Evolutionary conservation across 805 yeast species (phyloP).

Genomic region (Candida xyloterini): DNA sequence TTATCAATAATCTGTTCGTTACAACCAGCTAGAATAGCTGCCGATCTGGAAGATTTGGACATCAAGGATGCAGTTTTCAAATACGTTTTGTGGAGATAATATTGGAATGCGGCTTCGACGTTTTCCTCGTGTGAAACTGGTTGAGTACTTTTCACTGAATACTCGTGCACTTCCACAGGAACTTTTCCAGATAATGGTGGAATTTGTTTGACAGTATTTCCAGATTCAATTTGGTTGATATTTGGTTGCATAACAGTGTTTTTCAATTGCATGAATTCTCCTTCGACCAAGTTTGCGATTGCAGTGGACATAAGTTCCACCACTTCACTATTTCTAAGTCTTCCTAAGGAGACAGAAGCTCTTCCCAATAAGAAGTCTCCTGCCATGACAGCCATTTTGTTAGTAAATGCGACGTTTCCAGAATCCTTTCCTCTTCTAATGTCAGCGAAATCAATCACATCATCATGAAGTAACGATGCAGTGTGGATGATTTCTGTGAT

Average conservation of each 20-base stretch:
- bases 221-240: constrained; percentile 40
- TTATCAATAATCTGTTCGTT: constrained; percentile 71
- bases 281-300: constrained; percentile 95
- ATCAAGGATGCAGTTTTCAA: constrained; percentile 91
- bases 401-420: constrained; percentile 91
- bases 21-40: constrained; percentile 91
- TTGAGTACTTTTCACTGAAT: constrained; percentile 36
- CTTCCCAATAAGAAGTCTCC: constrained; percentile 95
- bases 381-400: constrained; percentile 95
- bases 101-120: constrained; percentile 89
- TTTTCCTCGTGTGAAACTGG: constrained; percentile 55
- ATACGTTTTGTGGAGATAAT: constrained; percentile 92
- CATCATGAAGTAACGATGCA: constrained; percentile 92
- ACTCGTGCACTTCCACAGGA: constrained; percentile 59
- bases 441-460: constrained; percentile 89
- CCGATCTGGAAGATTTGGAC: constrained; percentile 89
- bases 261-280: constrained; percentile 97
- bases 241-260: constrained; percentile 73
- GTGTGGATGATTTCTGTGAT: constrained; percentile 98
- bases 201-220: constrained; percentile 42
- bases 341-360: constrained; percentile 92
- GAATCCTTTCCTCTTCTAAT: constrained; percentile 86
- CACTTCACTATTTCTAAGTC: constrained; percentile 94
- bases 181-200: constrained; percentile 64
- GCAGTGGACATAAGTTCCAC: constrained; percentile 93